Evolutionary conservation across 2,329 filamentous ascomycete genomes (phyloP), one percentile per base, ranked within the genome.

Genomic region (Monosporascus sp.): DNA sequence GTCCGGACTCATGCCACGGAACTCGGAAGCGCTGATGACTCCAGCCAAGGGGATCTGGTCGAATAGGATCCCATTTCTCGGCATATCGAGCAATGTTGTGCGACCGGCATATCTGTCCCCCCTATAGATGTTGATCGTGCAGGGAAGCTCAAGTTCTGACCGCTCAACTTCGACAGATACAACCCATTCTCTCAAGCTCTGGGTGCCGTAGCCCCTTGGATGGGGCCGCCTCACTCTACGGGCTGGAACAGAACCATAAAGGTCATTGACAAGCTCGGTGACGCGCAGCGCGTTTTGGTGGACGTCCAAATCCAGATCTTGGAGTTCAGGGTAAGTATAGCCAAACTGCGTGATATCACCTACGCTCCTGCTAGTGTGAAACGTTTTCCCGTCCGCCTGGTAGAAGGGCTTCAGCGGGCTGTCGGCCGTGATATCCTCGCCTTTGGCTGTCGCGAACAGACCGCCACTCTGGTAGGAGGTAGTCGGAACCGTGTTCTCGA

Each of bases 211-310:
- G 24, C 24, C 35, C 15, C 44, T 39, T 18, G 24, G 17, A 22
- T 43, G 24, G 20, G 15, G n/a, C 17, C n/a, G 24, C 11, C 24
- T 24, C 35, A 45, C 15, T 14, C 15, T 37, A 3, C 24, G 31
- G 11, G 25, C 11, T 31, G 17, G 6, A 17, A 35, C 17, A 22
- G 38, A 17, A 1, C 66, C 66, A 59, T 78, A 79, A 3, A 91
- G 67, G 1, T 68, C 74, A 53, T 81, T 75, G 14, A 88, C 78
- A 6, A 83, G 79, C 0, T 81, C 77, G 38, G 82, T 78, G 35
- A 90, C 74, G 60, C 77, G 75, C 45, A 90, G 67, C 61, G 85
- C 75, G 51, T 83, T 66, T 59, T 84, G 75, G 53, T 82, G 75
- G 1, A 80, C 70, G 3, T 77, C 77, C 68, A 83, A 81, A 27